phyloP scores from a whole-genome alignment of 495 filamentous ascomycete genomes.

The Penicillium pulvis region DNA sequence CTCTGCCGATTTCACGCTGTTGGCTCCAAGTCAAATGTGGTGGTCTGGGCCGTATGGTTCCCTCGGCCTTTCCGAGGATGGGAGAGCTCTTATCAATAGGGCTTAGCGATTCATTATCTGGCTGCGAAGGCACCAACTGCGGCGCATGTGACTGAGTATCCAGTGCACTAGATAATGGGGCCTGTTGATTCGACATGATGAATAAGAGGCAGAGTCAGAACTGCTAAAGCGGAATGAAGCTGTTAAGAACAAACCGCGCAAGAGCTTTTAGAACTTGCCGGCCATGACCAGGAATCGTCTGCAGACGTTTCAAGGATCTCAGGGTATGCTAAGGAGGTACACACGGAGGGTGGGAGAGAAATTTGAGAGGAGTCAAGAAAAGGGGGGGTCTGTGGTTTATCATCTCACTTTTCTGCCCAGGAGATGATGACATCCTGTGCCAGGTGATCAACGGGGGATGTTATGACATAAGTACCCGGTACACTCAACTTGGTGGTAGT shows the following conservation, averaged over 20 bases:
- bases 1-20: conserved; percentile 13
- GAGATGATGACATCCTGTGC: conserved; percentile 31
- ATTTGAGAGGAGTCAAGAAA: neutral
- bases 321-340: neutral
- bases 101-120: neutral
- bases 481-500: neutral
- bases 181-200: conserved; percentile 17
- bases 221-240: conserved; percentile 6
- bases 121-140: conserved; percentile 5
- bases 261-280: conserved; percentile 13
- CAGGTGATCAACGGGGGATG: conserved; percentile 25
- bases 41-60: conserved; percentile 23
- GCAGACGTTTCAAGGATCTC: conserved; percentile 3
- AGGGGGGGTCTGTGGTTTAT: conserved; percentile 7
- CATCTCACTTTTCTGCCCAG: conserved; percentile 17
- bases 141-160: conserved; percentile 3
- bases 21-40: conserved; percentile 22
- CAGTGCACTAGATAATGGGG: conserved; percentile 1
- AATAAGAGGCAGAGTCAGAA: neutral
- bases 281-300: conserved; percentile 22
- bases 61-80: conserved; percentile 9
- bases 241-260: conserved; percentile 15
- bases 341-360: neutral
- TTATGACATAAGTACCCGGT: conserved; percentile 17
- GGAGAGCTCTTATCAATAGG: conserved; percentile 12